phyloP scores from a whole-genome alignment of 768 basidiomycete species.

The Leccinum variicolor region DNA sequence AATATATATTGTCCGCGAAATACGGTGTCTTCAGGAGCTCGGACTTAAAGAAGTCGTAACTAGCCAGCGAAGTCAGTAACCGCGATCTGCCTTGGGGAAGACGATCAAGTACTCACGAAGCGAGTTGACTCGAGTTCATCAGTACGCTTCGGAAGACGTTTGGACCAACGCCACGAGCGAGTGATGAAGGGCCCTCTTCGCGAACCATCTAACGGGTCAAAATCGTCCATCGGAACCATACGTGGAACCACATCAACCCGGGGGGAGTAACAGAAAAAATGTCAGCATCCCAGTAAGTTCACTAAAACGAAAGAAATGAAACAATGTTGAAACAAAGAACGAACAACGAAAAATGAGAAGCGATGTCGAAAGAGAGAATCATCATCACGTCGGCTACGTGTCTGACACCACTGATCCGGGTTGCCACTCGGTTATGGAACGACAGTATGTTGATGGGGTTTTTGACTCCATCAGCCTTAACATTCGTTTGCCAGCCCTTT shows the following conservation, averaged over 20 bases:
- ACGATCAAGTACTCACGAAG: conserved; percentile 54
- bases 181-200: conserved; percentile 78
- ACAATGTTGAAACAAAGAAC: neutral
- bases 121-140: conserved; percentile 92
- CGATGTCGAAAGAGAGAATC: too few species aligned
- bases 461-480: too few species aligned
- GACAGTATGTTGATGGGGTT: neutral
- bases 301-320: neutral
- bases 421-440: neutral
- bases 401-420: neutral
- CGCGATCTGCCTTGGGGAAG: too few species aligned
- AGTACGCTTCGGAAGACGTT: conserved; percentile 84
- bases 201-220: conserved; percentile 65
- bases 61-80: neutral
- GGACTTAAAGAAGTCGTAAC: conserved; percentile 88
- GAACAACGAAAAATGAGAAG: neutral
- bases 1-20: conserved; percentile 78
- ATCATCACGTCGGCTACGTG: neutral
- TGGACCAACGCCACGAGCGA: conserved; percentile 73
- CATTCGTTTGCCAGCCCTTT: too few species aligned
- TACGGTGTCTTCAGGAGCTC: conserved; percentile 68
- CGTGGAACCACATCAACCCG: neutral
- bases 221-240: neutral
- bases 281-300: conserved; percentile 7
- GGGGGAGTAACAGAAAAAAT: neutral